phyloP scores from a whole-genome alignment of 2,329 filamentous ascomycete species.

The Penicillium nordicum region DNA sequence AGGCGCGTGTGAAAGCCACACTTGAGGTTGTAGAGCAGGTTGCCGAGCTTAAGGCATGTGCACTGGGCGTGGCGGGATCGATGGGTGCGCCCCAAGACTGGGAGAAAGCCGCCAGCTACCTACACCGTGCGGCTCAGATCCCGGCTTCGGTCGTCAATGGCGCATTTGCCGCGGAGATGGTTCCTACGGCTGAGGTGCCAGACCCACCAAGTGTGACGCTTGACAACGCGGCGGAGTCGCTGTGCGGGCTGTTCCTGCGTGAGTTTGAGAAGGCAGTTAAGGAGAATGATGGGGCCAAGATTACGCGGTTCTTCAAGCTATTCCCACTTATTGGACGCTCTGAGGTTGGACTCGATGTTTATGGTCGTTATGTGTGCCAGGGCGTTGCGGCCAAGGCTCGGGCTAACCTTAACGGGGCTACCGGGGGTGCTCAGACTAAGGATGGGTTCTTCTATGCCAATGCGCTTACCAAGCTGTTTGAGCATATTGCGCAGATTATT shows the following conservation, averaged over 20 bases:
- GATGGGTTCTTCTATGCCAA: conserved; percentile 91
- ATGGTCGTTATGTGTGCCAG: conserved; percentile 92
- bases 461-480: conserved; percentile 85
- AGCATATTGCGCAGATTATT: conserved; percentile 95
- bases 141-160: conserved; percentile 77
- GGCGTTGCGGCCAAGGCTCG: conserved; percentile 84
- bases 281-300: conserved; percentile 81
- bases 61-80: conserved; percentile 87
- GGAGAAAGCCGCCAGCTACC: conserved; percentile 91
- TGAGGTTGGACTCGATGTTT: conserved; percentile 87
- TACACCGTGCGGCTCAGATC: conserved; percentile 76
- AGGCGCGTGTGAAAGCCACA: conserved; percentile 85
- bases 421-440: conserved; percentile 57
- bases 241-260: conserved; percentile 84
- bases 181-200: conserved; percentile 92
- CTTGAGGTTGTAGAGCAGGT: conserved; percentile 92
- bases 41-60: conserved; percentile 92
- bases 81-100: conserved; percentile 99
- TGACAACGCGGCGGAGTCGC: conserved; percentile 78
- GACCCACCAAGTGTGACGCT: conserved; percentile 85
- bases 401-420: conserved; percentile 69
- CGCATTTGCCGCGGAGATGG: conserved; percentile 83
- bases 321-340: conserved; percentile 90
- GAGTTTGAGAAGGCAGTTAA: conserved; percentile 91
- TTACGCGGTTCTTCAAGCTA: conserved; percentile 96